Evolutionary conservation across 257 asterid species (phyloP), one percentile per base, ranked within the genome.

Genomic region (Scutellaria minor): DNA sequence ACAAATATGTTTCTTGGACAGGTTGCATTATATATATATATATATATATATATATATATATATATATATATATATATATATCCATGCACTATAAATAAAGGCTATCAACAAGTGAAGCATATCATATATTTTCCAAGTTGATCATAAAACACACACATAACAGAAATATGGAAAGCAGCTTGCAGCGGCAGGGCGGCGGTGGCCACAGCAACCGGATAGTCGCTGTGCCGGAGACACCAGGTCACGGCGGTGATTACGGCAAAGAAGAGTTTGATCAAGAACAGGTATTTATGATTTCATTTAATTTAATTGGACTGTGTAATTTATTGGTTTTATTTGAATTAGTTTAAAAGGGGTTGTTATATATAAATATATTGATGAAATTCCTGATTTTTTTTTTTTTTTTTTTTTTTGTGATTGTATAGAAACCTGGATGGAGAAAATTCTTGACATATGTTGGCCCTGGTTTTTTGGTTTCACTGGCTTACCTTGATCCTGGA

Each of bases 401-500:
- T 18, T 18, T 18, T 18, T 18, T 18, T 18, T 18, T 18, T 50
- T 60, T 68, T 41, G 59, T 24, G 48, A 18, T 24, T 65, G 44
- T 5, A 15, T 53, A 91, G 96, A 88, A 87, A 71, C 84, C 95
- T 5, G 96, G 96, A 55, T 94, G 97, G 97, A 91, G 66, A 71
- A 92, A 84, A 6, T 88, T 91, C 80, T 76, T 91, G 59, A 41
- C 82, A 2, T 85, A 80, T 76, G 88, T 91, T 50, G 98, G 98
- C 47, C 98, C 97, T 56, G 98, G 98, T 35, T 91, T 94, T 59
- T 85, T 94, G 57, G 98, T 94, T 61, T 94, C 98, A 5, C 27
- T 94, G 74, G 97, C 98, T 37, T 94, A 94, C 72, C 93, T 94
- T 57, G 98, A 94, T 74, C 98, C 98, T 0, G 98, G 98, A 45